Percentiles rank a stretch among this genome's conserved stretches.
Evolutionary conservation across 73 alveolate genomes (phyloP).

Genomic region (Paramecium bursaria): DNA sequence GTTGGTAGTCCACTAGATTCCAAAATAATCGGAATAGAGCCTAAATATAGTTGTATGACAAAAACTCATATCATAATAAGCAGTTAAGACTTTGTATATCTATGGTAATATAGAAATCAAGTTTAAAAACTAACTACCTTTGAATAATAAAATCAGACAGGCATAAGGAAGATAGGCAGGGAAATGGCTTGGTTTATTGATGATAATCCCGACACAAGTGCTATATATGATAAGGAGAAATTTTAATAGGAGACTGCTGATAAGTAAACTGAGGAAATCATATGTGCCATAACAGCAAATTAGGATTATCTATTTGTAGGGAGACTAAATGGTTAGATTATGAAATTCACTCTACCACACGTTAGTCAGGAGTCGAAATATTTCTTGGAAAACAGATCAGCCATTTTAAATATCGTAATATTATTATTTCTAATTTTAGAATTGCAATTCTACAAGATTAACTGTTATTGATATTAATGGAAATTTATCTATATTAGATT

Average conservation of each 20-base stretch:
- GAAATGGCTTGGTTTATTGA: conserved; percentile 97
- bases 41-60: conserved; percentile 96
- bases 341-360: conserved; percentile 89
- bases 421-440: too few relatives aligned
- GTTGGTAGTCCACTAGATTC: conserved; percentile 97
- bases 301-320: conserved; percentile 94
- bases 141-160: conserved; percentile 64
- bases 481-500: conserved; percentile 76
- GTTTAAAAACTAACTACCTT: conserved; percentile 78
- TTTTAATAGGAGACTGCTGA: conserved; percentile 88
- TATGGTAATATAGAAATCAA: conserved; percentile 90
- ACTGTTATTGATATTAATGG: conserved; percentile 89
- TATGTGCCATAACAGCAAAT: conserved; percentile 95
- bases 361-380: conserved; percentile 80
- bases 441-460: conserved; percentile 83
- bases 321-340: conserved; percentile 90
- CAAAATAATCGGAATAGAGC: conserved; percentile 95
- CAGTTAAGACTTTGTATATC: conserved; percentile 79
- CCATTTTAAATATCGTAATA: conserved; percentile 69
- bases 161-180: conserved; percentile 94
- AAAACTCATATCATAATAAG: conserved; percentile 93
- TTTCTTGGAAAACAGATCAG: conserved; percentile 78
- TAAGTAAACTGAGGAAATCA: conserved; percentile 89
- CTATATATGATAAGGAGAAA: conserved; percentile 84
- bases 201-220: conserved; percentile 89